Conservation (phyloP, 306 rosid genomes). For the Citrullus colocynthis region DNA sequence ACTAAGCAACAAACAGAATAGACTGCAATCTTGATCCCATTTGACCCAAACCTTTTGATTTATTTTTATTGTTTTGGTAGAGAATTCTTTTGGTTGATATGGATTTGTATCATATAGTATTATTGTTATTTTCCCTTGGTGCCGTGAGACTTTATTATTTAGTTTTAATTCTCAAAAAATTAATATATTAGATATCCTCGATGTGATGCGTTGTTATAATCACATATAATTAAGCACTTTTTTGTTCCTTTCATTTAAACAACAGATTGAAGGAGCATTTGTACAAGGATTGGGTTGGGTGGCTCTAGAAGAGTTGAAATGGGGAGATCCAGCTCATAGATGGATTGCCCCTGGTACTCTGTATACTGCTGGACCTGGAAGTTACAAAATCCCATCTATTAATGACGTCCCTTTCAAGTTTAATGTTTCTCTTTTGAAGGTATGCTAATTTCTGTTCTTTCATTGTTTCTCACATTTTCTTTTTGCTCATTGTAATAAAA, state of each 20-base stretch:
- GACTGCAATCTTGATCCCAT: background rate
- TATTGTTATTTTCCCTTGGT: background rate
- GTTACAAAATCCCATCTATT: slow-evolving; percentile 76
- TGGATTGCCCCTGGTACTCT: slow-evolving; percentile 72
- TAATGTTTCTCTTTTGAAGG: slow-evolving; percentile 79
- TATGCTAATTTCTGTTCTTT: slow-evolving; percentile 13
- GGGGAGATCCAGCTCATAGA: slow-evolving; percentile 93
- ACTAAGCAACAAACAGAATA: background rate
- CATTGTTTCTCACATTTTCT: background rate
- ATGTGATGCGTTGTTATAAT: background rate
- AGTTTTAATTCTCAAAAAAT: background rate
- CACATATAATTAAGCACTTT: slow-evolving; percentile 1
- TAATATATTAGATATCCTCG: background rate
- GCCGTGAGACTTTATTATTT: background rate
- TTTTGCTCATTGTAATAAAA: background rate
- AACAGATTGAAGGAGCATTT: slow-evolving; percentile 90
- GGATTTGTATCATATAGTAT: background rate
- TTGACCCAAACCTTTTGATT: background rate
- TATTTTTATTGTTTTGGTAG: background rate
- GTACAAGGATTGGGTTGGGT: slow-evolving; percentile 95
- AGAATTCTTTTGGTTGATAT: background rate
- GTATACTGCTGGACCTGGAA: slow-evolving; percentile 76
- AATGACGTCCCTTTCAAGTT: slow-evolving; percentile 77
- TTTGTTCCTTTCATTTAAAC: background rate
- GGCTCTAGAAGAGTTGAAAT: slow-evolving; percentile 85